Evolutionary conservation across 192 early-diverging fungal species (phyloP), one percentile per base, ranked within the genome.

Genomic region (Backusella macrospora): DNA sequence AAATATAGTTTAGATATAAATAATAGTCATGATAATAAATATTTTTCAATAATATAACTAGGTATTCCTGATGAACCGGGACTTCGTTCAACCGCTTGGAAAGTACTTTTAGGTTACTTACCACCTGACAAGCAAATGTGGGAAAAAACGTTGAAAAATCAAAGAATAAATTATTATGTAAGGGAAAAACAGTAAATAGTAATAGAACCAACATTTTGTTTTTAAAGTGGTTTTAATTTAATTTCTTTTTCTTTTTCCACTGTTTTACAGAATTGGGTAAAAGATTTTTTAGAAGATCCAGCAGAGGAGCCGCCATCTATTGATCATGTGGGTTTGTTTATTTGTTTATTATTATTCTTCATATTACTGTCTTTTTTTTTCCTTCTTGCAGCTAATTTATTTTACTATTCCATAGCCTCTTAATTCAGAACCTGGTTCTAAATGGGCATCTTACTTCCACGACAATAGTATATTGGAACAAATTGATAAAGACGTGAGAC

Each of bases 401-500:
- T 59, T 5, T 59, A 34, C 29, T 59, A 59, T 26, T 59, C 13
- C 8, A 21, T 47, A 66, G 45, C 43, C 71, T 64, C 29, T 38
- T 43, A 67, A 48, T 72, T 46, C 73, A 38, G 81, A 77, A 45
- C 80, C 77, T 10, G 80, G 78, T 66, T 85, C 88, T 14, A 90
- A 90, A 68, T 68, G 67, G 67, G 67, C 67, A 26, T 46, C 76
- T 39, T 89, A 88, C 71, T 88, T 91, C 44, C 78, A 86, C 68
- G 89, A 91, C 52, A 85, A 86, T 62, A 76, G 65, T 12, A 83
- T 84, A 5, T 69, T 91, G 15, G 89, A 93, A 47, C 91, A 93
- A 74, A 92, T 93, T 18, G 90, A 92, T 79, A 91, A 90, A 67
- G 92, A 94, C 73, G 87, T 92, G 4, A 67, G 91, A 45, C 80